phyloP scores from a whole-genome alignment of 140 eudicot species.

The Senecio squalidus region DNA sequence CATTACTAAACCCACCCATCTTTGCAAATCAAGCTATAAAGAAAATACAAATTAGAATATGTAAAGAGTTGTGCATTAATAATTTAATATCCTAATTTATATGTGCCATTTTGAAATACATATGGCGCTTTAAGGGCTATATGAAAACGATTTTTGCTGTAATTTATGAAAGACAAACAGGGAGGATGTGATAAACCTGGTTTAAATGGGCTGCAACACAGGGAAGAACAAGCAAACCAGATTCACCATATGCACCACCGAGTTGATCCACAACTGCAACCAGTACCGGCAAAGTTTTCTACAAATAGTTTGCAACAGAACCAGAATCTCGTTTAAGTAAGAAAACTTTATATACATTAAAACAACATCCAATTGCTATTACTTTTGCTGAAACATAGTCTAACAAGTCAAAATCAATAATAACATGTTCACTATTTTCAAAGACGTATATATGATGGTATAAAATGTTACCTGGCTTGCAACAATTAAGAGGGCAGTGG shows the following conservation, averaged over 20 bases:
- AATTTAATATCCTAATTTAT: background rate
- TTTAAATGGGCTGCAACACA: constrained; percentile 92
- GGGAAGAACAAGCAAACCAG: constrained; percentile 87
- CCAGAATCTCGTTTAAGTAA: too few relatives aligned
- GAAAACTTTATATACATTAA: too few relatives aligned
- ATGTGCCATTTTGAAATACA: background rate
- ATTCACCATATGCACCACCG: constrained; percentile 79
- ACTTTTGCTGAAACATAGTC: too few relatives aligned
- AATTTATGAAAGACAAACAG: too few relatives aligned
- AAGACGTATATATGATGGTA: background rate
- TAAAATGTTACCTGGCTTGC: constrained; percentile 87
- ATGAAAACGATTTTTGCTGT: background rate
- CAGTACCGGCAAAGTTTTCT: constrained; percentile 96
- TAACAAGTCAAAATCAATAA: too few relatives aligned
- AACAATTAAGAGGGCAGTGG: constrained; percentile 66
- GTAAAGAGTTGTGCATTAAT: background rate
- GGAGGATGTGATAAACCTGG: constrained; percentile 45
- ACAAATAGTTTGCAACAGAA: constrained; percentile 21
- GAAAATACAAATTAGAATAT: background rate
- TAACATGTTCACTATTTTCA: background rate
- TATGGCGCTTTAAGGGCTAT: background rate
- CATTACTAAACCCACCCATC: too few relatives aligned
- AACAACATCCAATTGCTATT: too few relatives aligned
- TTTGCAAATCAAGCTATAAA: background rate
- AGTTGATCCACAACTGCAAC: constrained; percentile 95